Conservation (phyloP, 1,139 yeast genomes). For the Saccharomyces hybrid region DNA sequence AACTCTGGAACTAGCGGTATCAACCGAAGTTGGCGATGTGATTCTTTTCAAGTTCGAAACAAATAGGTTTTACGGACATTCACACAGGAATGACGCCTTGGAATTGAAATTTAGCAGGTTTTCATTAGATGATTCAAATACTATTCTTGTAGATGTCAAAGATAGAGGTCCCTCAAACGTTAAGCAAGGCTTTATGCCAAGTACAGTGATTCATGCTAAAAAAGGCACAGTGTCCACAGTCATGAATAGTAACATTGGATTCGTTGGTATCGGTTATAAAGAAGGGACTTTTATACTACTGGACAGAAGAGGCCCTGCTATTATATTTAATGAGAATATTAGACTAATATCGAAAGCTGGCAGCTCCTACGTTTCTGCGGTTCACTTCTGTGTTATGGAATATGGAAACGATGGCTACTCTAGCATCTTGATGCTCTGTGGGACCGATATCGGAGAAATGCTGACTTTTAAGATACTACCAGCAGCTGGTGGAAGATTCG, state of each 20-base stretch:
- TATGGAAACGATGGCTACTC: conserved; percentile 59
- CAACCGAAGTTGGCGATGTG: conserved; percentile 59
- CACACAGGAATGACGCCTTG: conserved; percentile 23
- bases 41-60: conserved; percentile 68
- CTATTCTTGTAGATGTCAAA: conserved; percentile 32
- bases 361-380: conserved; percentile 42
- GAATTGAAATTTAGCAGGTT: conserved; percentile 30
- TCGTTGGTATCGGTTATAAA: conserved; percentile 74
- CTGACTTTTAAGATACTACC: conserved; percentile 63
- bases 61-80: conserved; percentile 38
- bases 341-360: conserved; percentile 19
- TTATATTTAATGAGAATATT: conserved; percentile 49
- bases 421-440: conserved; percentile 64
- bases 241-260: conserved; percentile 69
- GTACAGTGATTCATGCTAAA: conserved; percentile 42
- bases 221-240: conserved; percentile 50
- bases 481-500: conserved; percentile 58
- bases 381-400: conserved; percentile 69
- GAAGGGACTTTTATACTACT: conserved; percentile 69
- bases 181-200: conserved; percentile 66
- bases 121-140: conserved; percentile 23
- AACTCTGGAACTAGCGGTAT: conserved; percentile 62
- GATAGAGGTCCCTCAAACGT: conserved; percentile 38
- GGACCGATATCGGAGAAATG: conserved; percentile 79
- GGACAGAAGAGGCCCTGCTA: conserved; percentile 81